Conservation (phyloP, 2,329 filamentous ascomycete genomes). For the Aureobasidium sp. region DNA sequence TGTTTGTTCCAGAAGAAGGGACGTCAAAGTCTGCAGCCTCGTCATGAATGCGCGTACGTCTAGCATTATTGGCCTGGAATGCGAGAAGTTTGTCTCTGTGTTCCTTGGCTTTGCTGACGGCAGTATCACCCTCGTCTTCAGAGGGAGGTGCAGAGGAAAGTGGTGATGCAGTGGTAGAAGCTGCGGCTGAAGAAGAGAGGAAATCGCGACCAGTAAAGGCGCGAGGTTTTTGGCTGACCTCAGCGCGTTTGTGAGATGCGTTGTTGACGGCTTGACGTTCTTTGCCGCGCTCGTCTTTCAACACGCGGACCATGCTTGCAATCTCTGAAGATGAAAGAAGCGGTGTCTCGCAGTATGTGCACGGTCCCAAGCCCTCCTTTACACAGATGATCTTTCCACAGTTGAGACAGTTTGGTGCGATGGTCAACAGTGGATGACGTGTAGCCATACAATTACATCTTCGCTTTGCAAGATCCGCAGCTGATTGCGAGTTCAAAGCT, state of each 20-base stretch:
- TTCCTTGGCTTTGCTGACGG: conserved; percentile 61
- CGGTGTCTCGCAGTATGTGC: conserved; percentile 77
- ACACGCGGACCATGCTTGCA: conserved; percentile 74
- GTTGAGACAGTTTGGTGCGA: conserved; percentile 83
- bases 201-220: conserved; percentile 33
- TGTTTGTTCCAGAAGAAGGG: conserved; percentile 53
- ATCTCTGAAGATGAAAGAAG: conserved; percentile 68
- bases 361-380: conserved; percentile 87
- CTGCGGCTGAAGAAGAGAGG: conserved; percentile 27
- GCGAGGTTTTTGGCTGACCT: conserved; percentile 45
- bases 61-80: conserved; percentile 81
- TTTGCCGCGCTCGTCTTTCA: conserved; percentile 77
- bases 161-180: conserved; percentile 31
- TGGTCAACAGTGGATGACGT: conserved; percentile 79
- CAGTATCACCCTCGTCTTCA: conserved; percentile 42
- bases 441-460: conserved; percentile 84
- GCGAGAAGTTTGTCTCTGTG: conserved; percentile 74
- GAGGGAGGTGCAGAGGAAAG: conserved; percentile 30
- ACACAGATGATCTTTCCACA: conserved; percentile 96
- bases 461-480: conserved; percentile 50
- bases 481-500: conserved; percentile 29
- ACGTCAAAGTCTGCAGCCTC: conserved; percentile 72
- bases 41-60: conserved; percentile 75
- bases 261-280: conserved; percentile 82
- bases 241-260: conserved; percentile 57